Evolutionary conservation across 2,329 filamentous ascomycete genomes (phyloP).

Genomic region (Tolypocladium tropicale): DNA sequence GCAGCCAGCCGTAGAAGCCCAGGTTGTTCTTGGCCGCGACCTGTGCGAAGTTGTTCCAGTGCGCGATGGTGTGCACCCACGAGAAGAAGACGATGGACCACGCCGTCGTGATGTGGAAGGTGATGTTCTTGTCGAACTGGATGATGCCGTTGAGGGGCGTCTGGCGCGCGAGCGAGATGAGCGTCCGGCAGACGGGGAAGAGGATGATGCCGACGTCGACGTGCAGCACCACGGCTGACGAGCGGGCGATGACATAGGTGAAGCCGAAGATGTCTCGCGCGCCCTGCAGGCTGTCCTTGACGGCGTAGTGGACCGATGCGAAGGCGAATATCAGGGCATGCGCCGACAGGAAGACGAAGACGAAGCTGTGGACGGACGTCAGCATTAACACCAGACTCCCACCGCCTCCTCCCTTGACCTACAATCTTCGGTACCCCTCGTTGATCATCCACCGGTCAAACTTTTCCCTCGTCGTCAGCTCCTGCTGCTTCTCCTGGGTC

Average conservation of each 20-base stretch:
- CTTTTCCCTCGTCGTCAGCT: slow-evolving; percentile 58
- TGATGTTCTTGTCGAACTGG: slow-evolving; percentile 83
- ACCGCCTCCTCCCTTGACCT: slow-evolving; percentile 22
- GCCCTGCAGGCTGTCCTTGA: slow-evolving; percentile 63
- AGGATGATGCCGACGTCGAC: slow-evolving; percentile 73
- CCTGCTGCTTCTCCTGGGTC: slow-evolving; percentile 61
- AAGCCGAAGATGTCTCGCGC: slow-evolving; percentile 61
- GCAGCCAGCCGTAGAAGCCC: slow-evolving; percentile 66
- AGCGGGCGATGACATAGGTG: slow-evolving; percentile 66
- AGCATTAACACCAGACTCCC: not conserved
- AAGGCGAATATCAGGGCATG: slow-evolving; percentile 73
- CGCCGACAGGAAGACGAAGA: slow-evolving; percentile 62
- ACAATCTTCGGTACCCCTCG: slow-evolving; percentile 74
- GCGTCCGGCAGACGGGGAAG: slow-evolving; percentile 72
- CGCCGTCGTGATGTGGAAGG: slow-evolving; percentile 74
- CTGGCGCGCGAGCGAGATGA: slow-evolving; percentile 71
- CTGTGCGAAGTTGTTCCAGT: slow-evolving; percentile 80
- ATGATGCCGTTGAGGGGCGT: slow-evolving; percentile 80
- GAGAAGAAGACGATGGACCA: slow-evolving; percentile 88
- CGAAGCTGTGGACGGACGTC: slow-evolving; percentile 43
- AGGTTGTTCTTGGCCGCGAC: slow-evolving; percentile 65
- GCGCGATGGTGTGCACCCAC: slow-evolving; percentile 75
- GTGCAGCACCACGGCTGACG: slow-evolving; percentile 68
- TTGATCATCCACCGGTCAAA: slow-evolving; percentile 87
- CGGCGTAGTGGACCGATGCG: slow-evolving; percentile 67